These are phyloP conservation scores for Eucalyptus brandiana DNA, from an alignment of 345 rosid genomes.

Conservation along the genomic window DNA sequence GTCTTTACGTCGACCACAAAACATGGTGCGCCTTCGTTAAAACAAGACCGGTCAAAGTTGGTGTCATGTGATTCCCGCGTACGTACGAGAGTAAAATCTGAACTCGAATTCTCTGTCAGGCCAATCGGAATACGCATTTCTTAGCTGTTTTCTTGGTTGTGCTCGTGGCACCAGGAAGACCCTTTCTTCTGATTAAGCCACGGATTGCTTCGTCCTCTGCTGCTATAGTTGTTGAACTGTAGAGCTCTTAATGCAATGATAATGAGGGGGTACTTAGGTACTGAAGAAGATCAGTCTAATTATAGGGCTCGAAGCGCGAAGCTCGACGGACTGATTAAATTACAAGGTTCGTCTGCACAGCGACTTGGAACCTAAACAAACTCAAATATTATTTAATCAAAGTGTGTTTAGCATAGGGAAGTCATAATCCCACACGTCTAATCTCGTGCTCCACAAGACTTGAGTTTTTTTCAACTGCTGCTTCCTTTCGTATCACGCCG, in stretches of 20 bases:
- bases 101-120: not conserved
- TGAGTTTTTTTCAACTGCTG: not conserved
- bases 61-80: not conserved
- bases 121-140: not conserved
- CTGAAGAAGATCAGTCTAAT: not conserved
- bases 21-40: not conserved
- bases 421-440: slow-evolving; percentile 24
- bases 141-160: not conserved
- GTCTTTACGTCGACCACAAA: not conserved
- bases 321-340: not conserved
- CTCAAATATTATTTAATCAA: not conserved
- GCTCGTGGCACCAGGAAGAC: not conserved
- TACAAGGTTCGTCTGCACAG: not conserved
- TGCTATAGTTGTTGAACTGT: not conserved
- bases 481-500: not conserved
- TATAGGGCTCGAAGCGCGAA: not conserved
- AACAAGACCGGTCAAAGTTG: not conserved
- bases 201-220: not conserved
- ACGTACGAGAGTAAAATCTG: not conserved
- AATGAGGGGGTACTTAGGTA: not conserved
- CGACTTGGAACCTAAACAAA: not conserved
- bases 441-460: slow-evolving; percentile 14
- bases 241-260: not conserved
- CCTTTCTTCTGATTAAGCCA: not conserved
- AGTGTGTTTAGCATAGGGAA: not conserved